Evolutionary conservation across 805 yeast species (phyloP).

Genomic region (Cyberlindnera xishuangbannaensis): DNA sequence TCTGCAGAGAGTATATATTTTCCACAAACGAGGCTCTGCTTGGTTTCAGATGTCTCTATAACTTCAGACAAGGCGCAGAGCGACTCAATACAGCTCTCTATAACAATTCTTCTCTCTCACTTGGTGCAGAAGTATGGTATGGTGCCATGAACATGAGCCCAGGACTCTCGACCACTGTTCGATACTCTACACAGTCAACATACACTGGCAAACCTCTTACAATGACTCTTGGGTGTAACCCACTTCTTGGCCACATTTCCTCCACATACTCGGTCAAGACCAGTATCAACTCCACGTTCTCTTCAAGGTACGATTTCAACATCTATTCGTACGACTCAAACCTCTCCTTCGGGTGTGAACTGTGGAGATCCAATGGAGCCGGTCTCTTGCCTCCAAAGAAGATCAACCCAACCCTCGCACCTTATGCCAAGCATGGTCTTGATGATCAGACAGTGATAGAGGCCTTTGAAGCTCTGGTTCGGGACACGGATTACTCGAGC

Average conservation of each 20-base stretch:
- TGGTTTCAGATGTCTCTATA: conserved; percentile 77
- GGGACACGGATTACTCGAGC: conserved; percentile 53
- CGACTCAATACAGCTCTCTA: conserved; percentile 37
- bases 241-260: conserved; percentile 82
- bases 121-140: conserved; percentile 88
- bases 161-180: conserved; percentile 76
- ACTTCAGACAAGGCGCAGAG: conserved; percentile 38
- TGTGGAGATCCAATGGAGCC: conserved; percentile 49
- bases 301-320: conserved; percentile 85
- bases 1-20: conserved; percentile 68
- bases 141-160: conserved; percentile 83
- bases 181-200: conserved; percentile 82
- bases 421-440: conserved; percentile 26
- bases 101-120: conserved; percentile 58
- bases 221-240: conserved; percentile 81
- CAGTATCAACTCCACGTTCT: conserved; percentile 64
- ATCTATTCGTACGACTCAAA: conserved; percentile 86
- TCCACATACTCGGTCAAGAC: conserved; percentile 86
- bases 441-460: conserved; percentile 39
- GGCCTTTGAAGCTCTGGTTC: conserved; percentile 45
- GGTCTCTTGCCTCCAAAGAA: conserved; percentile 6
- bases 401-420: conserved; percentile 26
- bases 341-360: conserved; percentile 77
- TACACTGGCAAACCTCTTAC: conserved; percentile 87
- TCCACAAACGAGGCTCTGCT: conserved; percentile 79